A percentile compares a stretch with the other conserved stretches of the same genome.
These are phyloP conservation scores for Melaleuca quinquenervia DNA, from an alignment of 345 rosid species.

Conservation along the genomic window DNA sequence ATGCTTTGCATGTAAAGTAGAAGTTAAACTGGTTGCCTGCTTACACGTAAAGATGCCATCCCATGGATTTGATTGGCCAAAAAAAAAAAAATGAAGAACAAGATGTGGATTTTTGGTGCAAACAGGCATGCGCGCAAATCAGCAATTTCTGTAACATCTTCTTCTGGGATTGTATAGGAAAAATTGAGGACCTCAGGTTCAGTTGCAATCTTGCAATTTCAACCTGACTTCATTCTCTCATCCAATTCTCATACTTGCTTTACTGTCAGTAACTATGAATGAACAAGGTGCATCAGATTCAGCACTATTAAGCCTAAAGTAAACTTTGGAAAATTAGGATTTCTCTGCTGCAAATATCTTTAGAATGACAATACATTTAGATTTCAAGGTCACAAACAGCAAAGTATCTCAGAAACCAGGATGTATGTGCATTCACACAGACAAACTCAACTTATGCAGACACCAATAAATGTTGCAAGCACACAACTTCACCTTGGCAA, in stretches of 20 bases:
- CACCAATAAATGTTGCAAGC: background rate
- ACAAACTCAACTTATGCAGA: background rate
- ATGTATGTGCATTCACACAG: background rate
- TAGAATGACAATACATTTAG: background rate
- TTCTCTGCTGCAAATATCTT: background rate
- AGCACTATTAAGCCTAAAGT: background rate
- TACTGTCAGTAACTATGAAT: background rate
- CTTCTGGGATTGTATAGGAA: background rate
- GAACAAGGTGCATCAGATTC: background rate
- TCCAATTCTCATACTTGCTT: background rate
- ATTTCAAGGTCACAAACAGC: background rate
- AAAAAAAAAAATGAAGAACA: background rate
- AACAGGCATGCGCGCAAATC: background rate
- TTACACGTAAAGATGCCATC: background rate
- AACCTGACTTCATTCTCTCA: background rate
- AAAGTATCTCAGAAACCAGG: background rate
- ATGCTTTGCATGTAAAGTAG: background rate
- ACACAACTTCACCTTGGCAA: constrained; percentile 55
- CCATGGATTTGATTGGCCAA: background rate
- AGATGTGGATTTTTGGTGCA: background rate
- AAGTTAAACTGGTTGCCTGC: background rate
- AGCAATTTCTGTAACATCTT: background rate
- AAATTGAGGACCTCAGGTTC: background rate
- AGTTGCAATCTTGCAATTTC: background rate
- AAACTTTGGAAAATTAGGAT: background rate